Base-by-base conservation (phyloP, 139 green algal species). In the Coelastrella sp. region DNA sequence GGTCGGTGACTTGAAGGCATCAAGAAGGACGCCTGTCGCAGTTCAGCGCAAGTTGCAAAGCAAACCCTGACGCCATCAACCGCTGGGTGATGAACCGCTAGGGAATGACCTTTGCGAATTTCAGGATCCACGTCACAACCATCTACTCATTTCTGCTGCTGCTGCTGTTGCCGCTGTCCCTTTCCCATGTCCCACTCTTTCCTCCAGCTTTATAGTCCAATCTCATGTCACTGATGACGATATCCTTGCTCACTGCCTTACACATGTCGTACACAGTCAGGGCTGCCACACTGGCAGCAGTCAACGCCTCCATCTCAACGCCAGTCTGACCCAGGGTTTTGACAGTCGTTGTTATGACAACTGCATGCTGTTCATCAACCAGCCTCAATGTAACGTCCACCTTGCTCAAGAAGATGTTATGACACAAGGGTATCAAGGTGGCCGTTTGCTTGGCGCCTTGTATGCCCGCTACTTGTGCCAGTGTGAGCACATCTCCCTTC, bases 281-380 rank as follows among this genome's bases (percentile, higher is more conserved):
- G 23, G 91, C 93, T n/a, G 96, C 93, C 25, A 98, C 92, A 5
- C 89, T 73, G 0, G 89, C 95, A 2, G 94, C 97, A 11, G 94
- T 98, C 27, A 99, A 83, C 21, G 97, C 97, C 86, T 99, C 97
- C 97, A 99, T 99, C 90, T 99, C 97, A 30, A 99, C 97, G 8
- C 97, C 96, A 40, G 95, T 97, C 38, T 89, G 80, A 17, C 93
- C 94, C 23, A 90, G 81, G 0, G 90, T 94, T 19, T 69, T 79
- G 0, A 91, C 95, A 9, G 83, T 83, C 1, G 93, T 89, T 0
- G 8, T 72, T 13, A 99, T 86, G 32, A 78, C 48, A 13, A 99
- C 93, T 2, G 88, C 84, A 13, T 90, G 66, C 0, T 25, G 13
- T 0, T 48, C 50, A 0, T 73, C 34, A 21, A 92, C 88, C 81